Percentiles rank a stretch among this genome's conserved stretches.
These are phyloP conservation scores for Paracorniculantispora psalliotae DNA, from an alignment of 2,329 filamentous ascomycete species.

Conservation along the genomic window DNA sequence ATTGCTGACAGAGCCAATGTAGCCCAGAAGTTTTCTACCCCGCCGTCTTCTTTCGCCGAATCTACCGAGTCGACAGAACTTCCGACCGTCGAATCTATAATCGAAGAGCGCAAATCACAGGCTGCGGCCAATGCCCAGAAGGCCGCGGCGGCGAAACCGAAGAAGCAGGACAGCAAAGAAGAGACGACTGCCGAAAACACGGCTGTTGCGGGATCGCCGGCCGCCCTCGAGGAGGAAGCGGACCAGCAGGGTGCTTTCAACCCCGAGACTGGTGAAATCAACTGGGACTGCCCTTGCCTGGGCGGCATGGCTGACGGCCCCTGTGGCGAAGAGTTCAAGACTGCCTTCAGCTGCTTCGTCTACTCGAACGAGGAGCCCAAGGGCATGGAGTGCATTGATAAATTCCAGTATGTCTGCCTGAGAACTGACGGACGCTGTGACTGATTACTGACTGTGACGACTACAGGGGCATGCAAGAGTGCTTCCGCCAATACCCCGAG, in stretches of 20 bases:
- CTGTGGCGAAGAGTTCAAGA: conserved; percentile 92
- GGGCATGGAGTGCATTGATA: conserved; percentile 95
- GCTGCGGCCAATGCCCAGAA: conserved; percentile 20
- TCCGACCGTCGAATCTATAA: conserved; percentile 61
- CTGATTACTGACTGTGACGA: conserved; percentile 23
- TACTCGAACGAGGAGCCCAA: conserved; percentile 91
- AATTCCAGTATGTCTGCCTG: conserved; percentile 72
- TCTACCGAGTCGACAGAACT: conserved; percentile 37
- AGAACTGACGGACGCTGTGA: neutral
- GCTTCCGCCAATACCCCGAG: conserved; percentile 89
- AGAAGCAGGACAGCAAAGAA: conserved; percentile 21
- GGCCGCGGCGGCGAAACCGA: conserved; percentile 24
- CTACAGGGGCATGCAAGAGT: conserved; percentile 87
- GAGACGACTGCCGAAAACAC: conserved; percentile 17
- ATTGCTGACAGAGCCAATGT: neutral
- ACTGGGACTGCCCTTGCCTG: conserved; percentile 98
- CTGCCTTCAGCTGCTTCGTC: conserved; percentile 98
- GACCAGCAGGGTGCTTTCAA: conserved; percentile 90
- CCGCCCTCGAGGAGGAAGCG: conserved; percentile 71
- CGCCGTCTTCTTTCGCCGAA: conserved; percentile 50
- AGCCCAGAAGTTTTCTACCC: conserved; percentile 28
- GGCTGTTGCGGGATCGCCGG: conserved; percentile 34
- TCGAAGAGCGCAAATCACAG: conserved; percentile 49
- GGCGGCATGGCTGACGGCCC: conserved; percentile 96
- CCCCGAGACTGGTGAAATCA: conserved; percentile 97